Conservation (phyloP, 2,329 filamentous ascomycete species). For the Sclerotinia sclerotiorum region DNA sequence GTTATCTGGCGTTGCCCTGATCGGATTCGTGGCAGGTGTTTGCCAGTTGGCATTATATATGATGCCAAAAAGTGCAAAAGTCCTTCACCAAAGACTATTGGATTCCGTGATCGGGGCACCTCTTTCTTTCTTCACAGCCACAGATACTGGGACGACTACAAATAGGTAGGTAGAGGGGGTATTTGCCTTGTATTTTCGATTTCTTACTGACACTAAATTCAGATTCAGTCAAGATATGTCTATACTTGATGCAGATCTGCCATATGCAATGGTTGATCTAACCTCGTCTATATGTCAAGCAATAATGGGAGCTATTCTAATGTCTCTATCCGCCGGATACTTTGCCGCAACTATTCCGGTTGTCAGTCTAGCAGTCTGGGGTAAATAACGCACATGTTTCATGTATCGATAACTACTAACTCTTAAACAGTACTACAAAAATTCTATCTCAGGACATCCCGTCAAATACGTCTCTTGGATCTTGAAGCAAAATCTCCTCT, state of each 20-base stretch:
- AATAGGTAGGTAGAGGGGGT: conserved; percentile 29
- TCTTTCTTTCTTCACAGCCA: conserved; percentile 38
- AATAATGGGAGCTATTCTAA: conserved; percentile 43
- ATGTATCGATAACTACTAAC: not conserved
- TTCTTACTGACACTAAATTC: conserved; percentile 1
- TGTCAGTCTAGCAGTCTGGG: conserved; percentile 39
- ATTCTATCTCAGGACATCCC: conserved; percentile 50
- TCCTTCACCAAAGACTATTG: conserved; percentile 50
- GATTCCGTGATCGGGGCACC: conserved; percentile 47
- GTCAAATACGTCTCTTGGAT: conserved; percentile 52
- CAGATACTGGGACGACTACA: conserved; percentile 31
- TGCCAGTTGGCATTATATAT: conserved; percentile 50
- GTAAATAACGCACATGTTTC: not conserved
- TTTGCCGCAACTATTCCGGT: conserved; percentile 45
- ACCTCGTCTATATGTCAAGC: conserved; percentile 41
- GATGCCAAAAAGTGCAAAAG: conserved; percentile 51
- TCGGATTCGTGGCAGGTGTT: conserved; percentile 12
- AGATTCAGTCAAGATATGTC: conserved; percentile 35
- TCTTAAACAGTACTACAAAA: conserved; percentile 41
- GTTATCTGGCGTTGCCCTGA: conserved; percentile 8
- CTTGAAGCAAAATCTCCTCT: conserved; percentile 48
- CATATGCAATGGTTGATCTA: conserved; percentile 28
- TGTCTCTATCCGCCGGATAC: conserved; percentile 42
- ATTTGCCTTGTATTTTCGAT: not conserved
- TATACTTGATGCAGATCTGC: conserved; percentile 35